A percentile compares a stretch with the other conserved stretches of the same genome.
Conservation (phyloP, 2,329 filamentous ascomycete genomes). For the Aspergillus sp. region DNA sequence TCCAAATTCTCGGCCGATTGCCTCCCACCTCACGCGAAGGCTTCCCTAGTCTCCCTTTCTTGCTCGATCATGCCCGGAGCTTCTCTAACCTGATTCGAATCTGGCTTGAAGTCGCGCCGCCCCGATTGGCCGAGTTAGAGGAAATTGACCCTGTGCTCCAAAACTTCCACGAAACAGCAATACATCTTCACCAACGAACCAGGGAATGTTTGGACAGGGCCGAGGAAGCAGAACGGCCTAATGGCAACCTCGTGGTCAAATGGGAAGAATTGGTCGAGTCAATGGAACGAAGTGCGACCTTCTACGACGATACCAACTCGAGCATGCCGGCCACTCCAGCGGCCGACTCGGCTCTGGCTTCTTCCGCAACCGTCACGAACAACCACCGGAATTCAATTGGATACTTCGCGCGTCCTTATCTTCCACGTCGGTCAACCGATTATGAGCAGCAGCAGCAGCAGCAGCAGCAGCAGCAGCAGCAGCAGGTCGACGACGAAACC, state of each 20-base stretch:
- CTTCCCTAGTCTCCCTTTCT: conserved; percentile 84
- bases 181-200: conserved; percentile 37
- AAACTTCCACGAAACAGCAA: conserved; percentile 40
- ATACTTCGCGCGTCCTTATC: conserved; percentile 34
- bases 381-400: conserved; percentile 37
- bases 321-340: conserved; percentile 34
- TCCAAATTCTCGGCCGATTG: conserved; percentile 78
- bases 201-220: conserved; percentile 41
- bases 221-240: conserved; percentile 44
- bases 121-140: conserved; percentile 32
- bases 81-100: conserved; percentile 72
- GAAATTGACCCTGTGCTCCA: conserved; percentile 33
- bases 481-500: conserved; percentile 37
- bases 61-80: conserved; percentile 81
- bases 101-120: conserved; percentile 38
- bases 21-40: conserved; percentile 78
- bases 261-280: conserved; percentile 46
- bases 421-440: conserved; percentile 35
- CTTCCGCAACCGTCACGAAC: conserved; percentile 22
- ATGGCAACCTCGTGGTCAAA: conserved; percentile 39
- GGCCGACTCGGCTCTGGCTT: conserved; percentile 24
- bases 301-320: conserved; percentile 33
- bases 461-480: not conserved
- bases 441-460: conserved; percentile 4
- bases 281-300: conserved; percentile 38